Base-by-base conservation (phyloP, 176 grass and related monocot species). In the Carex pumila region DNA sequence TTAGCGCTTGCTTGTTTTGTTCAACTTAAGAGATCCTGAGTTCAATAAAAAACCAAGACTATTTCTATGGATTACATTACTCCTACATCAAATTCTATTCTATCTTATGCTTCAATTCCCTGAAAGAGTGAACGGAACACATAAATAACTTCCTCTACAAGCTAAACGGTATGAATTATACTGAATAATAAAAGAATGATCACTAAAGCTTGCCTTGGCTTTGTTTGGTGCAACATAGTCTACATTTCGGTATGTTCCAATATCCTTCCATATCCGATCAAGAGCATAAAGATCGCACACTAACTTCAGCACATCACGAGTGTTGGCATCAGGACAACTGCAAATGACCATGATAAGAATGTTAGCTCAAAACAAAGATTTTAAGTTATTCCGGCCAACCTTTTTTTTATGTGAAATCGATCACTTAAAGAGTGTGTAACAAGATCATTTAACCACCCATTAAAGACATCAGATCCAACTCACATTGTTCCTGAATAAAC, bases 221-320 rank as follows among this genome's bases (percentile, higher is more conserved):
- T 99, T 99, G 19, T 99, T 95, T 53, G 96, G 96, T 55, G 96
- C 96, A 1, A 99, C 91, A 21, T 99, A 99, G 11, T 99, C 96
- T 0, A 95, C 93, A 62, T 99, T 99, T 47, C 91, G 71, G 55
- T 99, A 99, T 29, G 96, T 99, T 65, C 96, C 96, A 1, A 95
- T 95, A 65, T 99, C 93, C 25, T 93, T 93, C 96, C 96, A 99
- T 63, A 99, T 99, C 81, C 96, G 87, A 57, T 95, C 96, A 37
- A 95, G 88, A 9, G 93, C 96, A 65, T 99, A 99, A 83, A 99
- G 89, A 81, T 99, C 96, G 1, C 96, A 99, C 7, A 99, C 91
- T 62, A 99, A 77, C 87, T 99, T 99, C 85, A 95, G 59, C 6
- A 88, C 83, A 31, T 89, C 83, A 3, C 88, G 82, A 50, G 91